These are phyloP conservation scores for Adansonia digitata DNA, from an alignment of 345 rosid species.

Conservation along the genomic window DNA sequence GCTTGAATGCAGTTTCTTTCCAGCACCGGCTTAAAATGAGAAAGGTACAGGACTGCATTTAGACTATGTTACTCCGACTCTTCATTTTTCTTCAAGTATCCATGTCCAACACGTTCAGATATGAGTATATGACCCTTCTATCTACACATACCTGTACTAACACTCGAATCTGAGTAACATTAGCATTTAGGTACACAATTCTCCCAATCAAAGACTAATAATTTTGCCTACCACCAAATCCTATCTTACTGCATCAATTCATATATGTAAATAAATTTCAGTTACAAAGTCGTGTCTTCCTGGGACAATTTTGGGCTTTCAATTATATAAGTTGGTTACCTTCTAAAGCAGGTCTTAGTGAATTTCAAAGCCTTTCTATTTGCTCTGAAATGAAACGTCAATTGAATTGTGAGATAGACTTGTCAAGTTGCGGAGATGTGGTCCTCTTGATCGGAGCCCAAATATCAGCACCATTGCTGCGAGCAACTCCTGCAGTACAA, in stretches of 20 bases:
- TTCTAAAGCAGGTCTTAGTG: not conserved
- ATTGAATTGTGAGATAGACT: conserved; percentile 22
- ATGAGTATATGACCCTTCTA: no score
- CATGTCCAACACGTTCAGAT: no score
- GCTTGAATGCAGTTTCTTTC: not conserved
- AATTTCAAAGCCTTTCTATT: not conserved
- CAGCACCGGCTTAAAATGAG: conserved; percentile 4
- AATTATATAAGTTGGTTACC: not conserved
- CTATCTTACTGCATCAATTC: not conserved
- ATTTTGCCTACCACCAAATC: not conserved
- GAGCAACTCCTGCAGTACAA: conserved; percentile 63
- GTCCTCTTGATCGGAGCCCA: conserved; percentile 86
- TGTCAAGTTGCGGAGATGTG: conserved; percentile 52
- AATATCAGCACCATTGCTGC: conserved; percentile 88
- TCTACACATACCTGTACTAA: no score
- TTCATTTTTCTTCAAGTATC: no score
- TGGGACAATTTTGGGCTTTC: not conserved
- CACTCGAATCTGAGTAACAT: no score
- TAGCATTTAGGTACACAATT: not conserved
- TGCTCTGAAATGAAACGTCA: conserved; percentile 7
- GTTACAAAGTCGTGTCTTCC: no score
- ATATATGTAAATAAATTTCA: not conserved
- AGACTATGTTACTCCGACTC: no score
- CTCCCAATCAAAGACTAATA: conserved; percentile 8
- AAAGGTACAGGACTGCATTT: conserved; percentile 17